These are phyloP conservation scores for Lotus japonicus DNA, from an alignment of 306 rosid genomes.

Conservation along the genomic window DNA sequence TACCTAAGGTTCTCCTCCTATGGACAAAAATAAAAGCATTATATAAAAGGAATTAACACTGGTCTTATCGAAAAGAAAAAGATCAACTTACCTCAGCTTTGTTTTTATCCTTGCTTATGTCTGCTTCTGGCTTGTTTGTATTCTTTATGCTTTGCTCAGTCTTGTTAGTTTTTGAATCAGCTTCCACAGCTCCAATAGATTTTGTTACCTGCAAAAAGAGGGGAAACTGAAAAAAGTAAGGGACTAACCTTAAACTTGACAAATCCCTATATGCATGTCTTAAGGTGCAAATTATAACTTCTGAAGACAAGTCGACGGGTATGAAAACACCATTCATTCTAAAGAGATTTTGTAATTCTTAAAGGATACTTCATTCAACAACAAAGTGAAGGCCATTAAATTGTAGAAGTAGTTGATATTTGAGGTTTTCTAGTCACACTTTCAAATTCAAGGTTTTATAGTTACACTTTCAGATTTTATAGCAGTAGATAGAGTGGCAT, in stretches of 20 bases:
- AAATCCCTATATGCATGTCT: not conserved
- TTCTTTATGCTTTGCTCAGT: slow-evolving; percentile 45
- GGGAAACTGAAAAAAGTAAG: not conserved
- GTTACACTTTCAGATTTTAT: not conserved
- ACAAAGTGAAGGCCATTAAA: not conserved
- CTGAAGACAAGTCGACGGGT: not conserved
- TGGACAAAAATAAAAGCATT: slow-evolving; percentile 2
- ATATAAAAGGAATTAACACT: not conserved
- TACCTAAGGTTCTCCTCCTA: not conserved
- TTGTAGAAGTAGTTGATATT: not conserved
- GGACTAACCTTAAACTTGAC: not conserved
- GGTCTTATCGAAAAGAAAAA: not conserved
- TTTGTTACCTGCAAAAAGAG: slow-evolving; percentile 39
- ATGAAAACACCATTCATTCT: not conserved
- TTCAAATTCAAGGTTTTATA: not conserved
- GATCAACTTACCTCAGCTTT: slow-evolving; percentile 44
- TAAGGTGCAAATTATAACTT: not conserved
- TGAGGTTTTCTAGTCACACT: not conserved
- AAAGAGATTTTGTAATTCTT: not conserved
- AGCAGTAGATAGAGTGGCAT: slow-evolving; percentile 7
- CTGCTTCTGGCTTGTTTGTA: slow-evolving; percentile 41
- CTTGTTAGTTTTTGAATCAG: slow-evolving; percentile 53
- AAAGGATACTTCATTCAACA: not conserved
- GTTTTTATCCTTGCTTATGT: slow-evolving; percentile 38
- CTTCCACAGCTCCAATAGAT: slow-evolving; percentile 32